phyloP scores from a whole-genome alignment of 495 filamentous ascomycete species.

The Darksidea phi region DNA sequence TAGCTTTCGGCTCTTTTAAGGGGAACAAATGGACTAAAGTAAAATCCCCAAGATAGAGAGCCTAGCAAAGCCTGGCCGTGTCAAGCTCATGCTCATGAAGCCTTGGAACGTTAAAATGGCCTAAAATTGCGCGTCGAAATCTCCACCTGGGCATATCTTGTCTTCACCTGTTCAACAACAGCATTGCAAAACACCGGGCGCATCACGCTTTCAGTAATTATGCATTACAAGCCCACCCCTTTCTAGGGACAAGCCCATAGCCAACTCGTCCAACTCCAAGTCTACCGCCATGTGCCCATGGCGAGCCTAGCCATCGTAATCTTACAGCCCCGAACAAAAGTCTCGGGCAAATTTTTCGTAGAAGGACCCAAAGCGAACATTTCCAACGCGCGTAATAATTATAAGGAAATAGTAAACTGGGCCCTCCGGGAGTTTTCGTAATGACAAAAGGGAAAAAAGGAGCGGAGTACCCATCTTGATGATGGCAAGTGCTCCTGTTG shows the following conservation, averaged over 20 bases:
- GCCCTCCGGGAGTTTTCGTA: constrained; percentile 1
- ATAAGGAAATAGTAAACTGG: constrained; percentile 14
- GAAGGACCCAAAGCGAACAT: constrained; percentile 1
- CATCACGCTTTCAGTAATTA: not conserved
- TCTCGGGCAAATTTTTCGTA: not conserved
- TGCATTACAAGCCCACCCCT: not conserved
- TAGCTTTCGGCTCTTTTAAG: no score
- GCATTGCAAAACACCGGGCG: no score
- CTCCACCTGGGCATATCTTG: no score
- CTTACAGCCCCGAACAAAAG: constrained; percentile 23
- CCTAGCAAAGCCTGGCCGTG: no score
- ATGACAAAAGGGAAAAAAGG: constrained; percentile 3
- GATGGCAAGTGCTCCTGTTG: not conserved
- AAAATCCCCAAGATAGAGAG: no score
- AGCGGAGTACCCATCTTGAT: not conserved
- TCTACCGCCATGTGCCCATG: no score
- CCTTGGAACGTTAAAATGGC: no score
- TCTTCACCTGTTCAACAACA: no score
- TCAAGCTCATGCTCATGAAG: no score
- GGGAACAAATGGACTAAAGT: no score
- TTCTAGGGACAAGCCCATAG: not conserved
- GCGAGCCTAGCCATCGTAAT: not conserved
- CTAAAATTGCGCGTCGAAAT: no score
- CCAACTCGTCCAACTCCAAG: not conserved
- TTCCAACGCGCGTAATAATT: constrained; percentile 10